Evolutionary conservation across 768 basidiomycete genomes (phyloP).

Genomic region (Astraeus odoratus): DNA sequence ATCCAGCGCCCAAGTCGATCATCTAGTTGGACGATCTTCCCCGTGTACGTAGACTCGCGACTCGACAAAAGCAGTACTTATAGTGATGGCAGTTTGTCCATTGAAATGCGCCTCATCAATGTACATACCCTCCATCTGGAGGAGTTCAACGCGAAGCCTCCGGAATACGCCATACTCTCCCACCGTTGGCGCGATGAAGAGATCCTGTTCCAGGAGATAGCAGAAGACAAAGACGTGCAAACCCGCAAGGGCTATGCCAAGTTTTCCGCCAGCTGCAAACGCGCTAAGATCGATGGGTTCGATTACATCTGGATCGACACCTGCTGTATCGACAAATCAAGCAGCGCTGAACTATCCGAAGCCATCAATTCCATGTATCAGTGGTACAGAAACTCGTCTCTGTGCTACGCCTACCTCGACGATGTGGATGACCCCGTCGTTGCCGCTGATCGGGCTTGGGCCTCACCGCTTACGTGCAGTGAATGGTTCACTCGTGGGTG

Average conservation of each 20-base stretch:
- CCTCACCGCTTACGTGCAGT: slow-evolving; percentile 12
- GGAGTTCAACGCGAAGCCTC: not conserved
- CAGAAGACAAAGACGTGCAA: slow-evolving; percentile 4
- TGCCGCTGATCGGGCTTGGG: not conserved
- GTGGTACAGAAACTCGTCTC: slow-evolving; percentile 23
- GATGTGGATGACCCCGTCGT: slow-evolving; percentile 10
- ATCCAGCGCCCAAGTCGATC: not conserved
- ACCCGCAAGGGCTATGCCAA: slow-evolving; percentile 19
- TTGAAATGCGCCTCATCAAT: not conserved
- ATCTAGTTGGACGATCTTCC: too few relatives aligned
- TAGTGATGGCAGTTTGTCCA: too few relatives aligned
- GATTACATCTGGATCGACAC: slow-evolving; percentile 29
- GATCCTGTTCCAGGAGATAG: slow-evolving; percentile 19
- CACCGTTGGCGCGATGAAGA: slow-evolving; percentile 23
- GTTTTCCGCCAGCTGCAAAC: slow-evolving; percentile 14
- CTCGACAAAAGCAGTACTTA: too few relatives aligned
- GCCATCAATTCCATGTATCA: slow-evolving; percentile 29
- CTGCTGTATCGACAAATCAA: slow-evolving; percentile 25
- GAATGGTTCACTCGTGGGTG: slow-evolving; percentile 27
- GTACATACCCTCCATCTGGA: not conserved
- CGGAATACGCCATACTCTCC: slow-evolving; percentile 20
- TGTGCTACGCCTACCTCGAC: slow-evolving; percentile 24
- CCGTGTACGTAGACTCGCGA: too few relatives aligned
- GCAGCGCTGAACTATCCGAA: slow-evolving; percentile 21
- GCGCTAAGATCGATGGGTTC: slow-evolving; percentile 11